Evolutionary conservation across 2,329 filamentous ascomycete genomes (phyloP).

Genomic region (Venturia asperata): DNA sequence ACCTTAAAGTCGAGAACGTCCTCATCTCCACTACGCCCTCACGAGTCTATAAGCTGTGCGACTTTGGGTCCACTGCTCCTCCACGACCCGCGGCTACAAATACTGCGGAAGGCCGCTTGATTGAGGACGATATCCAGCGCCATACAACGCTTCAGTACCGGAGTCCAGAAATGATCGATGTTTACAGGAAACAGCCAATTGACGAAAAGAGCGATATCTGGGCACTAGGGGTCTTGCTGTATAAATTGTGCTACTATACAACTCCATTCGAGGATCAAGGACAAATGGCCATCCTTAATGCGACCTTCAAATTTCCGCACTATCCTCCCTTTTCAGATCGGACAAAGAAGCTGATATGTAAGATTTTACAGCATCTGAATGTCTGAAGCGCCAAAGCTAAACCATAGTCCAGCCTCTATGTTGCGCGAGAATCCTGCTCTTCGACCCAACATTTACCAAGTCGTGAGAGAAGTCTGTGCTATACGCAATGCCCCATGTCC

Average conservation of each 20-base stretch:
- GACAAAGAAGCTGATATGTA: conserved; percentile 84
- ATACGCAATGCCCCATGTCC: conserved; percentile 85
- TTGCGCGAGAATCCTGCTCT: conserved; percentile 71
- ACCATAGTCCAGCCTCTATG: conserved; percentile 63
- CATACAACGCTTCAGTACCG: conserved; percentile 97
- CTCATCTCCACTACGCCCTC: conserved; percentile 68
- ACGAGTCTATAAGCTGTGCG: conserved; percentile 87
- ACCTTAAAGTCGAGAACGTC: conserved; percentile 97
- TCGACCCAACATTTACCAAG: conserved; percentile 90
- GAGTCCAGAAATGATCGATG: conserved; percentile 97
- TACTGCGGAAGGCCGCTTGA: conserved; percentile 78
- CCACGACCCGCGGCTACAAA: conserved; percentile 80
- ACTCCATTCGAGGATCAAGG: conserved; percentile 97
- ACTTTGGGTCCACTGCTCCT: conserved; percentile 87
- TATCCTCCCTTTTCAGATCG: conserved; percentile 87
- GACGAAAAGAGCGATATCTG: conserved; percentile 99
- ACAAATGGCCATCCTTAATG: conserved; percentile 93
- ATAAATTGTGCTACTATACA: conserved; percentile 98
- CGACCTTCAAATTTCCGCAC: conserved; percentile 82
- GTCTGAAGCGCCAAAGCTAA: neutral
- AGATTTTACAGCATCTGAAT: conserved; percentile 25
- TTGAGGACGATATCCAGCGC: conserved; percentile 94
- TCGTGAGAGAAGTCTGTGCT: conserved; percentile 74
- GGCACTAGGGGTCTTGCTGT: conserved; percentile 89
- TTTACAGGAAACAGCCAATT: conserved; percentile 92